Evolutionary conservation across 441 rosid species (phyloP), one percentile per base, ranked within the genome.

Genomic region (Croton setiger): DNA sequence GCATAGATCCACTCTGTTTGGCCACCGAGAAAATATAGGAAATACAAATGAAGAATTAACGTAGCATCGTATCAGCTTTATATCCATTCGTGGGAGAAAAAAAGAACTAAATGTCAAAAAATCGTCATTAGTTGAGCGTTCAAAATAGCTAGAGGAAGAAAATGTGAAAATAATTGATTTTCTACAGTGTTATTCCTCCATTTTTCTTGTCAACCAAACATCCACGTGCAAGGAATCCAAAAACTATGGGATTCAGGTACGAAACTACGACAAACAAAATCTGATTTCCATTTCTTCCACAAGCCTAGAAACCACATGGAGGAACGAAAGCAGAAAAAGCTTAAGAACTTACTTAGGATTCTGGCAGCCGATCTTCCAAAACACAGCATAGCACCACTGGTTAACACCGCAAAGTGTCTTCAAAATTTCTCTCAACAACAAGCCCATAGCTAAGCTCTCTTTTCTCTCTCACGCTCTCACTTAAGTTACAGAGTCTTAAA

Each of bases 321-420:
- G 35, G 55, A 51, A 1, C 33, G 31, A 56, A 68, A 41, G 21
- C 67, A 47, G 13, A 12, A 7, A 63, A 33, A 23, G 31, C 17
- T 43, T 27, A 27, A 13, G 31, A 70, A 54, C 84, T 77, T 76
- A 94, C 99, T 86, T 88, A 49, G 92, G 77, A 83, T 94, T 94
- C 74, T 90, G 98, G 77, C 85, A 86, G 64, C 96, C 98, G 69
- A 83, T 85, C 86, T 90, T 94, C 99, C 99, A 92, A 76, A 95
- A 92, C 70, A 87, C 96, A 76, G 98, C 92, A 72, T 90, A 95
- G 66, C 77, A 84, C 99, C 98, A 95, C 62, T 84, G 94, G 74
- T 84, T 85, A 31, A 62, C 81, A 61, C 80, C 86, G 49, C 97
- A 92, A 21, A 95, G 81, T 45, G 87, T 84, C 87, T 75, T 87